These are phyloP conservation scores for Nicotiana attenuata DNA, from an alignment of 257 asterid species.

Conservation along the genomic window DNA sequence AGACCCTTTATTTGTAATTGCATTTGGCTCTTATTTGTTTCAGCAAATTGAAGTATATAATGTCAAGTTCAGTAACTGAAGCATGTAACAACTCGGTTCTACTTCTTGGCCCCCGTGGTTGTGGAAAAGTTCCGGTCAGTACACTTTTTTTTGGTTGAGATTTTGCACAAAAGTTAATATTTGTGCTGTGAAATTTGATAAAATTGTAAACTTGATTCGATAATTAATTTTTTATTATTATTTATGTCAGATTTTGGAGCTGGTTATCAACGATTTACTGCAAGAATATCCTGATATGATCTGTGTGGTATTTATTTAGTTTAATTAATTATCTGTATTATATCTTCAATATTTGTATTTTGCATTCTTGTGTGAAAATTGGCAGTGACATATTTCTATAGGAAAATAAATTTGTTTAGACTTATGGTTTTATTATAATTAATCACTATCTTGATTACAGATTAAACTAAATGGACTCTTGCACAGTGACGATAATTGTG, in stretches of 20 bases:
- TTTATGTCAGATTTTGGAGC: conserved; percentile 64
- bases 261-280: conserved; percentile 68
- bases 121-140: conserved; percentile 73
- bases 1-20: too few species aligned
- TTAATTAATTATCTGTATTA: too few species aligned
- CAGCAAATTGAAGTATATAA: conserved; percentile 71
- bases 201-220: neutral
- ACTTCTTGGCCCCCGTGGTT: conserved; percentile 94
- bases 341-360: too few species aligned
- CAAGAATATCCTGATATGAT: conserved; percentile 74
- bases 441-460: conserved; percentile 37
- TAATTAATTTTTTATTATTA: conserved; percentile 6
- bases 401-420: neutral
- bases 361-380: too few species aligned
- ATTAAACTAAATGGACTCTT: conserved; percentile 82
- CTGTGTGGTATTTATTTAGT: conserved; percentile 52
- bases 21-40: too few species aligned
- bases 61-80: conserved; percentile 80
- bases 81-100: conserved; percentile 88
- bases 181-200: too few species aligned
- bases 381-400: neutral
- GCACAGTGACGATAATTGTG: conserved; percentile 83
- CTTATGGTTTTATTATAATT: conserved; percentile 14
- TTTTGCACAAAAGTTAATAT: neutral
- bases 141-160: conserved; percentile 6